These are phyloP conservation scores for Rugonectria rugulosa DNA, from an alignment of 2,329 filamentous ascomycete species.

Conservation along the genomic window DNA sequence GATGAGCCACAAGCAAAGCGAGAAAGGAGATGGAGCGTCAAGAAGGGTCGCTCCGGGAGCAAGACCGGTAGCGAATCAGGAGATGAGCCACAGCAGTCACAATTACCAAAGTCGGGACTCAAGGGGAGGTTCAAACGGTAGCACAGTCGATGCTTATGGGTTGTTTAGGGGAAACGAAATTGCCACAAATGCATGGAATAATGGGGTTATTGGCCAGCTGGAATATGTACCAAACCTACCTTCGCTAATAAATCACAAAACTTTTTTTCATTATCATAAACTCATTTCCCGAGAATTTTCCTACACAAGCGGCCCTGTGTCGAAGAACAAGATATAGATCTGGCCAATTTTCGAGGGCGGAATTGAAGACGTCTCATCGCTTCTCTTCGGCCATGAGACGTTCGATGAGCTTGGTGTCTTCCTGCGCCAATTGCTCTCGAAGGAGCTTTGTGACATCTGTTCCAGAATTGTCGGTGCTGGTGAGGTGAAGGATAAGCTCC, in stretches of 20 bases:
- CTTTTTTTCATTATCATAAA: conserved; percentile 26
- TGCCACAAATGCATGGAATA: conserved; percentile 1
- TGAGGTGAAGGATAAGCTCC: conserved; percentile 61
- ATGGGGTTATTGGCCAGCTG: not conserved
- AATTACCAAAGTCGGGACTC: conserved; percentile 48
- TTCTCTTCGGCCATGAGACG: conserved; percentile 56
- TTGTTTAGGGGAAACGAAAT: not conserved
- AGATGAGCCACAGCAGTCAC: conserved; percentile 19
- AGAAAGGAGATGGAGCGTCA: conserved; percentile 60
- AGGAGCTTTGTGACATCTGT: conserved; percentile 48
- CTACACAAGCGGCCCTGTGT: not conserved
- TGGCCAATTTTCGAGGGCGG: not conserved
- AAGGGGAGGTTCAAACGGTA: conserved; percentile 55
- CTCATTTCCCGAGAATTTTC: conserved; percentile 12
- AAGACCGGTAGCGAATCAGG: conserved; percentile 36
- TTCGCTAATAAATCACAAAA: conserved; percentile 10
- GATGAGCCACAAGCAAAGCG: conserved; percentile 54
- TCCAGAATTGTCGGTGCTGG: conserved; percentile 45
- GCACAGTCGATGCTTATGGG: conserved; percentile 6
- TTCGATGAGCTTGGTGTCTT: conserved; percentile 59
- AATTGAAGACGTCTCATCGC: conserved; percentile 33
- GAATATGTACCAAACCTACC: conserved; percentile 24
- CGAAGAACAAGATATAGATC: not conserved
- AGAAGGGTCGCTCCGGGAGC: conserved; percentile 47
- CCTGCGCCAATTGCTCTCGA: conserved; percentile 53